phyloP scores from a whole-genome alignment of 345 rosid species.

The Gossypium turneri region DNA sequence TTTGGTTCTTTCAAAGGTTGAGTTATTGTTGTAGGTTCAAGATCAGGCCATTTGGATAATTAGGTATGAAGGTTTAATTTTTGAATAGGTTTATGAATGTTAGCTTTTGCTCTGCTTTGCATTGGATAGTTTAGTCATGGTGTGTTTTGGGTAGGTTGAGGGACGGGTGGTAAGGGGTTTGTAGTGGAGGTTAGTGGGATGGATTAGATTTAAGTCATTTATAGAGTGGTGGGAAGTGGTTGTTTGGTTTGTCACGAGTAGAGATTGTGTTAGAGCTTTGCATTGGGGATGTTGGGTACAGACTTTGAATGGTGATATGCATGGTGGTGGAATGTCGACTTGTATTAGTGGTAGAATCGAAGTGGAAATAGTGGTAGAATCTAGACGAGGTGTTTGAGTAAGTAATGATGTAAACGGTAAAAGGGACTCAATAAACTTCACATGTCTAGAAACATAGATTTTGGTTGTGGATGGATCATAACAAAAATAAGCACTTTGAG shows the following conservation, averaged over 20 bases:
- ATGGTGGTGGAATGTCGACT: not conserved
- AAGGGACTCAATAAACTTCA: not conserved
- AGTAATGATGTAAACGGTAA: too few species aligned
- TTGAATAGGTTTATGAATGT: not conserved
- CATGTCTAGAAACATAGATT: not conserved
- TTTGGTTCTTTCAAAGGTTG: not conserved
- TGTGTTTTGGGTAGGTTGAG: not conserved
- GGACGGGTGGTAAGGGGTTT: not conserved
- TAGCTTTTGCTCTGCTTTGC: not conserved
- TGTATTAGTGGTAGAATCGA: not conserved
- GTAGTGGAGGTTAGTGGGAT: not conserved
- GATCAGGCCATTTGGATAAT: not conserved
- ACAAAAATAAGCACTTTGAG: not conserved
- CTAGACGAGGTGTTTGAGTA: not conserved
- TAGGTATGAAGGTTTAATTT: not conserved
- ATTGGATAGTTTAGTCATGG: not conserved
- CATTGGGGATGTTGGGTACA: not conserved
- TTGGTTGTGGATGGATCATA: not conserved
- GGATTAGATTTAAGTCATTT: not conserved
- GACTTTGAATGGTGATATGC: not conserved
- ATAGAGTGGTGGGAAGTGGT: not conserved
- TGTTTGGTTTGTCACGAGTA: not conserved
- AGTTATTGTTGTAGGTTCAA: not conserved
- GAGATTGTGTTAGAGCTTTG: not conserved
- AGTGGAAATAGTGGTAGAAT: not conserved